Conservation (phyloP, 331 rosid genomes). For the Malus hybrid region DNA sequence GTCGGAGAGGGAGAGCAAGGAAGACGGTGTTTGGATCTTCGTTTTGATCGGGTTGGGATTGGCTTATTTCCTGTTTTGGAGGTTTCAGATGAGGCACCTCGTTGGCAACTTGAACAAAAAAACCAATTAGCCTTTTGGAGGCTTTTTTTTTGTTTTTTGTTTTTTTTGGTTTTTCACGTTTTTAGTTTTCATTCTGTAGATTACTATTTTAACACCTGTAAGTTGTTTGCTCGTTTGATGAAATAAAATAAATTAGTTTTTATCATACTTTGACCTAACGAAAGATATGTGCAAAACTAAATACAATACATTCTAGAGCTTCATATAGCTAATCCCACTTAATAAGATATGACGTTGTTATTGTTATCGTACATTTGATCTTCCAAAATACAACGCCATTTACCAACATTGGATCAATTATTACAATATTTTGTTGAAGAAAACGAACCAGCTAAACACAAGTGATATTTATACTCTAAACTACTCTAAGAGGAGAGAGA, state of each 20-base stretch:
- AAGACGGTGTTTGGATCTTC: constrained; percentile 49
- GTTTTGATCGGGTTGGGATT: constrained; percentile 56
- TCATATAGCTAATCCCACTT: accelerated
- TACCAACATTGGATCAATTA: too few relatives aligned
- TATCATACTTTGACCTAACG: too few relatives aligned
- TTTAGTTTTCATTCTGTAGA: neutral
- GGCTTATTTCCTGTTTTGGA: constrained; percentile 63
- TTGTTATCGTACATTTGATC: too few relatives aligned
- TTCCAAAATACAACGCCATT: too few relatives aligned
- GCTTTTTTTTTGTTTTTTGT: neutral
- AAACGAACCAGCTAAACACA: too few relatives aligned
- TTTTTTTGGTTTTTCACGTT: neutral
- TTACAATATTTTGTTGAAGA: too few relatives aligned
- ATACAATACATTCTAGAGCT: too few relatives aligned
- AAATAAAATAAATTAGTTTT: too few relatives aligned
- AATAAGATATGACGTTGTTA: too few relatives aligned
- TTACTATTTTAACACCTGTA: neutral
- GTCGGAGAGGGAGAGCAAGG: constrained; percentile 39
- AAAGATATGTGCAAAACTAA: too few relatives aligned
- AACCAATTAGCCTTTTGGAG: constrained; percentile 23
- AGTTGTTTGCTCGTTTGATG: neutral
- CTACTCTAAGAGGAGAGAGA: too few relatives aligned
- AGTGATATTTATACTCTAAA: too few relatives aligned
- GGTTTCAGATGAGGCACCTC: constrained; percentile 69
- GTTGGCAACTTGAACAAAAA: constrained; percentile 50